Evolutionary conservation across 441 rosid species (phyloP), one percentile per base, ranked within the genome.

Genomic region (Isatis lusitanica): DNA sequence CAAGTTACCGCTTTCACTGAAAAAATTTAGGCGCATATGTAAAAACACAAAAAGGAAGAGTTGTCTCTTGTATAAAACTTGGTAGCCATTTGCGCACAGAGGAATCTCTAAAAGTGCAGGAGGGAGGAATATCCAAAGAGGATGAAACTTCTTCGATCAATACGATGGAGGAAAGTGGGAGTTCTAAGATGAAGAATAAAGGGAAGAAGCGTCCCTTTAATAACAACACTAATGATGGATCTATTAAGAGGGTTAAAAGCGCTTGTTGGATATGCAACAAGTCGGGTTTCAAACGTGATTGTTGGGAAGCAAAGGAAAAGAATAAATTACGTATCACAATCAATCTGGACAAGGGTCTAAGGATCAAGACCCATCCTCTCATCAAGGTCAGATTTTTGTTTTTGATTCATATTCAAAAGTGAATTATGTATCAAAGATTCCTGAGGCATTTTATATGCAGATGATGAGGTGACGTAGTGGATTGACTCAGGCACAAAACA

Each of bases 21-120:
- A 71, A 1, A 30, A 71, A 28, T 62, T 62, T 4, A 51, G 9
- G 0, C 26, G 1, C n/a, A n/a, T 13, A 61, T 11, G 17, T 28
- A 40, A 0, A 62, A 50, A 51, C 55, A 62, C 40, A 62, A 13
- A 1, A 62, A 48, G 0, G 35, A 61, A 62, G 62, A 71, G 63
- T 28, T 60, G 39, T 33, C 48, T 60, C 67, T 70, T 12, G 60
- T 43, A 47, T 7, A 70, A 56, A 70, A 56, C 60, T 71, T 47
- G 60, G 28, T 36, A 66, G 44, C 77, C 7, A 83, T 63, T 80
- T 52, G 12, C 24, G 48, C 35, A 31, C 33, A 35, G 36, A 71
- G 31, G 61, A 65, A 21, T 59, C 36, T 74, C 31, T 69, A 30
- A 69, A 21, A 24, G 7, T 0, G 40, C 56, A 57, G 57, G 44